A percentile compares a stretch with the other conserved stretches of the same genome.
Conservation (phyloP, 164 flowering plant genomes). For the Euptelea pleiosperma region DNA sequence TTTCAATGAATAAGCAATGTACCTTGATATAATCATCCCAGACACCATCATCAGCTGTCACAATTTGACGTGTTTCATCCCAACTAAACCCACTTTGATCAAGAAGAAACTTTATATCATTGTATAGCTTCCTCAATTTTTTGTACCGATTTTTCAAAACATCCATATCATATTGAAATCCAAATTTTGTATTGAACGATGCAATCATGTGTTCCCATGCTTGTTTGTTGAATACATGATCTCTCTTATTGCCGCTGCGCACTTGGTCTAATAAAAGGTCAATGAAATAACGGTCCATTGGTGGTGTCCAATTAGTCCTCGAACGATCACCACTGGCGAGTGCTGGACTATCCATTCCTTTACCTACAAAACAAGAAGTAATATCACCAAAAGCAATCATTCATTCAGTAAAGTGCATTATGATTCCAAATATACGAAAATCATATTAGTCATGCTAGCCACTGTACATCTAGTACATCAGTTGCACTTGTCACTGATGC, state of each 20-base stretch:
- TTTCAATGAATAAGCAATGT: too few relatives aligned
- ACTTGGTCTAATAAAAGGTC: conserved; percentile 50
- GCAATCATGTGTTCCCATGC: conserved; percentile 50
- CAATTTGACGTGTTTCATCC: too few relatives aligned
- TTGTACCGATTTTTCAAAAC: conserved; percentile 51
- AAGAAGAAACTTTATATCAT: too few relatives aligned
- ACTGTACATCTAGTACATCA: too few relatives aligned
- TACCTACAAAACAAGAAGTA: conserved; percentile 7
- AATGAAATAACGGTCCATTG: too few relatives aligned
- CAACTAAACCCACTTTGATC: too few relatives aligned
- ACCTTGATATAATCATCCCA: too few relatives aligned
- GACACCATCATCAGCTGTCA: too few relatives aligned
- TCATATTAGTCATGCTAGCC: too few relatives aligned
- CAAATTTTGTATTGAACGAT: conserved; percentile 42
- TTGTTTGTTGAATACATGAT: conserved; percentile 38
- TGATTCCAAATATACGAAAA: too few relatives aligned
- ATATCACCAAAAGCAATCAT: not conserved
- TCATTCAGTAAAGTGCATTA: not conserved
- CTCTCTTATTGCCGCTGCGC: conserved; percentile 35
- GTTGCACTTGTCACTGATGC: too few relatives aligned
- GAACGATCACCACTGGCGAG: conserved; percentile 29
- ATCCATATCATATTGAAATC: conserved; percentile 37
- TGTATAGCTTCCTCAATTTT: conserved; percentile 44
- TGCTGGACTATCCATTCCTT: conserved; percentile 26
- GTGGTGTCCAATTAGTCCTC: too few relatives aligned